Conservation (phyloP, 1,284 basidiomycete genomes). For the Papiliotrema laurentii region DNA sequence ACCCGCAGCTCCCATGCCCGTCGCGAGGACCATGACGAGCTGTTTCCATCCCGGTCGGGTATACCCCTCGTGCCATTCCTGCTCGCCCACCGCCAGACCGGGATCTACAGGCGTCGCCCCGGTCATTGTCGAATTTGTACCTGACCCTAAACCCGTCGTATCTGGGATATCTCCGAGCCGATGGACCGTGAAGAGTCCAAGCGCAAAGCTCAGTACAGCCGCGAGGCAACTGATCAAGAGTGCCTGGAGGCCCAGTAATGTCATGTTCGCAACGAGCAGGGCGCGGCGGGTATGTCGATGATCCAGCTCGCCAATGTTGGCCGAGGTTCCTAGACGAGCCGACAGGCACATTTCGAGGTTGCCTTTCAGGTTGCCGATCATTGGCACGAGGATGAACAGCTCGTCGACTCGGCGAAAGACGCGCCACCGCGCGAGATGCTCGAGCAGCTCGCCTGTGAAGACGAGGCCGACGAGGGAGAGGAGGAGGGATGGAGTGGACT, state of each 20-base stretch:
- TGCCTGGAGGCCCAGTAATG: constrained; percentile 88
- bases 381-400: constrained; percentile 93
- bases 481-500: constrained; percentile 51
- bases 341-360: constrained; percentile 64
- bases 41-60: constrained; percentile 49
- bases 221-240: constrained; percentile 84
- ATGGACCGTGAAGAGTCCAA: constrained; percentile 63
- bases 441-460: constrained; percentile 82
- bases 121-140: constrained; percentile 1
- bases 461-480: constrained; percentile 55
- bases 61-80: constrained; percentile 45
- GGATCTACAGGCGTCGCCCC: constrained; percentile 14
- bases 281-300: constrained; percentile 59
- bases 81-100: constrained; percentile 23
- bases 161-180: constrained; percentile 35
- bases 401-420: constrained; percentile 89
- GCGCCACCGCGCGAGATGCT: constrained; percentile 80
- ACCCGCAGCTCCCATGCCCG: constrained; percentile 82
- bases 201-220: constrained; percentile 68
- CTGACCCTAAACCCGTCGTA: constrained; percentile 9
- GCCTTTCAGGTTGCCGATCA: constrained; percentile 90
- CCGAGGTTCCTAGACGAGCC: constrained; percentile 43
- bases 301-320: constrained; percentile 83
- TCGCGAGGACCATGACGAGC: constrained; percentile 77
- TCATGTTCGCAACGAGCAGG: constrained; percentile 76